Percentiles rank a stretch among this genome's conserved stretches.
These are phyloP conservation scores for Penicillium sp. DNA, from an alignment of 2,329 filamentous ascomycete species.

Conservation along the genomic window DNA sequence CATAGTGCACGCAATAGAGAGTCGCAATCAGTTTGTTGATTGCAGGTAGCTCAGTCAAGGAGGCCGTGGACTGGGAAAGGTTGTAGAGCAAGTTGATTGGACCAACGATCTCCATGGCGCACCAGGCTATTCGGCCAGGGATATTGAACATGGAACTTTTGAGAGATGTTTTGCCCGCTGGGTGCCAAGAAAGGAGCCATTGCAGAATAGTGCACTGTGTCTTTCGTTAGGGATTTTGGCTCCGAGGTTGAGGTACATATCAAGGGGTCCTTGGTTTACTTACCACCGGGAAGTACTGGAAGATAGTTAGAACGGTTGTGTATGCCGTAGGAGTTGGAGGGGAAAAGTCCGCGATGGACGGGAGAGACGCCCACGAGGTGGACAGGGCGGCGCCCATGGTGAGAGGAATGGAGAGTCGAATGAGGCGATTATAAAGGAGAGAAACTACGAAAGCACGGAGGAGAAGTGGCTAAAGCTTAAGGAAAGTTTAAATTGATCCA, in stretches of 20 bases:
- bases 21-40: conserved; percentile 45
- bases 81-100: conserved; percentile 80
- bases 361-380: conserved; percentile 31
- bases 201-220: conserved; percentile 72
- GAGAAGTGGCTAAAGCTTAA: conserved; percentile 2
- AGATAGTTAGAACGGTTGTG: conserved; percentile 41
- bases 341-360: conserved; percentile 42
- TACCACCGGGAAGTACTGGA: conserved; percentile 53
- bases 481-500: conserved; percentile 2
- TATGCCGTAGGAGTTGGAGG: conserved; percentile 50
- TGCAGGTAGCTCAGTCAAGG: conserved; percentile 41
- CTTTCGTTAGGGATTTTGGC: conserved; percentile 16
- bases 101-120: conserved; percentile 83
- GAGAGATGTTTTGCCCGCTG: conserved; percentile 89
- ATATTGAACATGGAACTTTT: conserved; percentile 73
- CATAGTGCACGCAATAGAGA: conserved; percentile 78
- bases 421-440: conserved; percentile 2
- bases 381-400: conserved; percentile 37
- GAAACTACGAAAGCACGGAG: not conserved
- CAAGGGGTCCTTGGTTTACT: conserved; percentile 27
- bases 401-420: conserved; percentile 1
- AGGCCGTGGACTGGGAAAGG: conserved; percentile 69
- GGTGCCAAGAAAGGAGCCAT: conserved; percentile 81
- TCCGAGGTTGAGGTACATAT: not conserved
- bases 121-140: conserved; percentile 87